Conservation (phyloP, 768 basidiomycete genomes). For the Podaxis pistillaris region DNA sequence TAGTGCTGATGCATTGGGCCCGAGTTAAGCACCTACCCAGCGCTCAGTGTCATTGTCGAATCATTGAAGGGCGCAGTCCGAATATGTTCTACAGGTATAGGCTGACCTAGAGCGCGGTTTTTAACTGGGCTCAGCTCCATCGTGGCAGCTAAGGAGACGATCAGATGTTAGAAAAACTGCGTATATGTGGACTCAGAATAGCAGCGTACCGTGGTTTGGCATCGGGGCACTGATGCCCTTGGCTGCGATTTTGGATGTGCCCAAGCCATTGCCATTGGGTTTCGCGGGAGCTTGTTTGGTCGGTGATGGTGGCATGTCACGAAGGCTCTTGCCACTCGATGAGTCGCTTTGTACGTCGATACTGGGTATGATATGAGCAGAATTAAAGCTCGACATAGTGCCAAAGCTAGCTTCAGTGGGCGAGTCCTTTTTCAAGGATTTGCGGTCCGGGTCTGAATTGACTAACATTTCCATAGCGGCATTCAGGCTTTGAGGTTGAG, state of each 20-base stretch:
- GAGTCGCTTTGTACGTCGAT: conserved; percentile 28
- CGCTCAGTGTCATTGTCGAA: conserved; percentile 49
- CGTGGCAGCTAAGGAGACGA: conserved; percentile 51
- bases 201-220: conserved; percentile 59
- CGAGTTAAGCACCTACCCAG: conserved; percentile 51
- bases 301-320: conserved; percentile 39
- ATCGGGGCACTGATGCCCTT: conserved; percentile 71
- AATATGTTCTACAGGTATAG: conserved; percentile 51
- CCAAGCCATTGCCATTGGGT: conserved; percentile 25
- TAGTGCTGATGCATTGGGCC: conserved; percentile 10
- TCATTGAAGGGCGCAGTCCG: conserved; percentile 16
- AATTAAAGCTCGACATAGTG: conserved; percentile 15
- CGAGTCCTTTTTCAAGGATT: background rate
- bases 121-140: conserved; percentile 75
- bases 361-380: conserved; percentile 16
- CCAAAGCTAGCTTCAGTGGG: conserved; percentile 11
- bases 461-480: conserved; percentile 70
- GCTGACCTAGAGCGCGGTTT: conserved; percentile 56
- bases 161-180: conserved; percentile 12
- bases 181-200: background rate
- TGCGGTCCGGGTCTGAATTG: background rate
- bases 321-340: conserved; percentile 24
- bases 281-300: conserved; percentile 41
- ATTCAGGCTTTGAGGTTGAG: conserved; percentile 66
- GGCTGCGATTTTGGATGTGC: conserved; percentile 46